Evolutionary conservation across 768 basidiomycete species (phyloP).

Genomic region (Mycena belliarum): DNA sequence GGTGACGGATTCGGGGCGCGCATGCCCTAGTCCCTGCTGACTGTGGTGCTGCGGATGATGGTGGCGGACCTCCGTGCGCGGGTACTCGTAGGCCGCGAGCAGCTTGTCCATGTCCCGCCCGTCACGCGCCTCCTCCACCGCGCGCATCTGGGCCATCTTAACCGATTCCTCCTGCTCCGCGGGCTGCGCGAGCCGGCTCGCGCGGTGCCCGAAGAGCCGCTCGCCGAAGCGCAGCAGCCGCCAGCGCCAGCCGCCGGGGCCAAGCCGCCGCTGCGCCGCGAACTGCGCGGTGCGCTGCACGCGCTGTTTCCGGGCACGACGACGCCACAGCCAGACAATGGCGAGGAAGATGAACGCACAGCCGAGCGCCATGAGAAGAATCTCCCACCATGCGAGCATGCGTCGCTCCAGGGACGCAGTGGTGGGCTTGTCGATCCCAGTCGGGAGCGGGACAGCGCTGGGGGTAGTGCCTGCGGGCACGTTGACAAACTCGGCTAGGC

Average conservation of each 20-base stretch:
- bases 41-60: conserved; percentile 29
- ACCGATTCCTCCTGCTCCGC: conserved; percentile 40
- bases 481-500: conserved; percentile 70
- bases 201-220: conserved; percentile 44
- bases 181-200: conserved; percentile 18
- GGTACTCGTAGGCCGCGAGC: conserved; percentile 35
- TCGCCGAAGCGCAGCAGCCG: conserved; percentile 46
- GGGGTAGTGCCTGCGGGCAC: conserved; percentile 50
- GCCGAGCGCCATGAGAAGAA: conserved; percentile 79
- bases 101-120: conserved; percentile 41
- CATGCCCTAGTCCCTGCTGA: conserved; percentile 12
- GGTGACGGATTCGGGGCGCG: conserved; percentile 22
- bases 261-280: conserved; percentile 42
- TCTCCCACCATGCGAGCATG: conserved; percentile 77
- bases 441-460: conserved; percentile 51
- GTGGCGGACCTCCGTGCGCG: conserved; percentile 21
- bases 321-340: conserved; percentile 68
- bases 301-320: conserved; percentile 61
- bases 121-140: conserved; percentile 31
- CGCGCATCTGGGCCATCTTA: conserved; percentile 43
- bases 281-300: conserved; percentile 49
- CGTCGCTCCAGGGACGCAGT: conserved; percentile 27
- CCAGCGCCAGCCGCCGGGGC: conserved; percentile 42
- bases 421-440: conserved; percentile 44
- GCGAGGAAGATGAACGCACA: conserved; percentile 75